A percentile compares a stretch with the other conserved stretches of the same genome.
Evolutionary conservation across 164 flowering plant species (phyloP).

Genomic region (Berberis thunbergii): DNA sequence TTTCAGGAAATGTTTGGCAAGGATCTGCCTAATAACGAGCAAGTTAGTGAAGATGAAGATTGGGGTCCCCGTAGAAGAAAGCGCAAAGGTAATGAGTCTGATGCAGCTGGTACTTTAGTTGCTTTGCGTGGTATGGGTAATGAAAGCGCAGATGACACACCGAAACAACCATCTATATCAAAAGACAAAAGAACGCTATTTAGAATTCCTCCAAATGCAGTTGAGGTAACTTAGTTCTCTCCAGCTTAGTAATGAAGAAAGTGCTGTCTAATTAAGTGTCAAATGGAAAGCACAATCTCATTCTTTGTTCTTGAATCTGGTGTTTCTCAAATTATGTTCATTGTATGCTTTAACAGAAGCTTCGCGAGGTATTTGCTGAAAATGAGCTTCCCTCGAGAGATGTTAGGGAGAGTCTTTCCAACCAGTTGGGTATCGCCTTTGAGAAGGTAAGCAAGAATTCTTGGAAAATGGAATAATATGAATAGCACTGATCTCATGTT

Average conservation of each 20-base stretch:
- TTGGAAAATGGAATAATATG: background rate
- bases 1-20: constrained; percentile 96
- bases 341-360: constrained; percentile 42
- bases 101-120: constrained; percentile 53
- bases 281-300: too few species aligned
- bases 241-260: background rate
- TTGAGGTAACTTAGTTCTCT: constrained; percentile 41
- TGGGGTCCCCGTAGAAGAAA: constrained; percentile 80
- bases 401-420: constrained; percentile 58
- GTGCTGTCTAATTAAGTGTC: too few species aligned
- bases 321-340: background rate
- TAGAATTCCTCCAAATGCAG: constrained; percentile 67
- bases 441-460: constrained; percentile 56
- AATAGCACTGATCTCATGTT: too few species aligned
- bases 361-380: constrained; percentile 76
- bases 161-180: constrained; percentile 13
- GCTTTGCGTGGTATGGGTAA: constrained; percentile 40
- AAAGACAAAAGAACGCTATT: constrained; percentile 34
- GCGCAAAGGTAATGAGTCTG: constrained; percentile 56
- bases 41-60: constrained; percentile 88
- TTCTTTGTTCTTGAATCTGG: too few species aligned
- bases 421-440: constrained; percentile 64
- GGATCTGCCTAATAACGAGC: constrained; percentile 45
- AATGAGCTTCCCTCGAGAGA: constrained; percentile 87
- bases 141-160: constrained; percentile 14